Conservation (phyloP, 2,329 filamentous ascomycete genomes). For the Calonectria crousiana region DNA sequence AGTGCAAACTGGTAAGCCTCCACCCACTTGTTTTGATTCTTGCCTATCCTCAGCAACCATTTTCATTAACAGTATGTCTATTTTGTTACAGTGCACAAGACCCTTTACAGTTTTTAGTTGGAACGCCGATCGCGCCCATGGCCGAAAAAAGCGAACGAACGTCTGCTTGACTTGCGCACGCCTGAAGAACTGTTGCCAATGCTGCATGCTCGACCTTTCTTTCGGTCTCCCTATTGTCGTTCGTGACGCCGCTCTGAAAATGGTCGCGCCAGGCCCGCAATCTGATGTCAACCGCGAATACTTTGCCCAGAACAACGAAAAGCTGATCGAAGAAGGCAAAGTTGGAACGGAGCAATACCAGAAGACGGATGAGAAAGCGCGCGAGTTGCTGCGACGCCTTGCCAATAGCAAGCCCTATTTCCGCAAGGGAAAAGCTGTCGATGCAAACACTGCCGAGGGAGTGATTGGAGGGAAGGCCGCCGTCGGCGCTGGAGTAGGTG, state of each 20-base stretch:
- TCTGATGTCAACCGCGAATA: slow-evolving; percentile 97
- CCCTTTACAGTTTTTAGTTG: slow-evolving; percentile 97
- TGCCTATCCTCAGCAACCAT: slow-evolving; percentile 6
- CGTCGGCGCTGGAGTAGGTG: slow-evolving; percentile 69
- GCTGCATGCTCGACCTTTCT: slow-evolving; percentile 97
- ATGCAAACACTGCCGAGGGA: slow-evolving; percentile 58
- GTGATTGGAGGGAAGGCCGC: slow-evolving; percentile 59
- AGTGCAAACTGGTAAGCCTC: slow-evolving; percentile 74
- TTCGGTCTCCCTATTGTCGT: slow-evolving; percentile 96
- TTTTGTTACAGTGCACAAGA: slow-evolving; percentile 75
- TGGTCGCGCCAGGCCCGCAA: slow-evolving; percentile 93
- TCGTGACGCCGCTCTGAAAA: slow-evolving; percentile 95
- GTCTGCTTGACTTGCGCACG: slow-evolving; percentile 97
- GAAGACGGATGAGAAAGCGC: slow-evolving; percentile 96
- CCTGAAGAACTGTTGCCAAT: slow-evolving; percentile 98
- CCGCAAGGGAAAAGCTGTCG: slow-evolving; percentile 84
- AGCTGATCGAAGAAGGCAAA: slow-evolving; percentile 91
- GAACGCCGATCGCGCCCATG: slow-evolving; percentile 89
- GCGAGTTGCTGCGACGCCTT: slow-evolving; percentile 85
- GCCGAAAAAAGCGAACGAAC: slow-evolving; percentile 92
- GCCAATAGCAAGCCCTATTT: slow-evolving; percentile 97
- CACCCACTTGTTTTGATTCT: background rate
- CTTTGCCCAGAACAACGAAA: slow-evolving; percentile 97
- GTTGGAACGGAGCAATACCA: slow-evolving; percentile 91
- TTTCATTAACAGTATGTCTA: slow-evolving; percentile 15